Evolutionary conservation across 441 rosid species (phyloP), one percentile per base, ranked within the genome.

Genomic region (Flueggea neowawraea): DNA sequence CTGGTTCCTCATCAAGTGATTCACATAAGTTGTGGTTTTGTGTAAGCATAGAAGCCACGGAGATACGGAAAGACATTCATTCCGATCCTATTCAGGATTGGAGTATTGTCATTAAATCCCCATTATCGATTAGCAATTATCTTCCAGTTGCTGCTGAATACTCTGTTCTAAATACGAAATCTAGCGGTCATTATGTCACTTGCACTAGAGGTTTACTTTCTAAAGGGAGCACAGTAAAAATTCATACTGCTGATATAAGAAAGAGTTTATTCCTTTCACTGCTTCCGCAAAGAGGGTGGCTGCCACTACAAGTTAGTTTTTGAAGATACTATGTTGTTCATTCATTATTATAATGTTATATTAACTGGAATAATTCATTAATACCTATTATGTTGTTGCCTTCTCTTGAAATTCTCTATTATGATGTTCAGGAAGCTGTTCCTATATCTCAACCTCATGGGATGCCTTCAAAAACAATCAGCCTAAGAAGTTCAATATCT

Each of bases 261-360:
- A 90, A 74, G 51, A 92, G 88, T 41, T 71, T 95, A 63, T 90
- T 78, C 78, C 77, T 95, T 54, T 81, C 97, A 50, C 75, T 95
- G 63, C 82, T 88, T 69, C 99, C 98, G 32, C 98, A 84, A 69
- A 78, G 85, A 68, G 96, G 95, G 69, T 95, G 99, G 99, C 75
- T 83, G 44, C 97, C 98, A 55, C 64, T 83, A 73, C 81, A 80
- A 65, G 99, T 92, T 75, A 80, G 80, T 73, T 77, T 22, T 50
- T 50, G 62, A 56, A 64, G 60, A 57, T 53, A 68, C 67, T 14
- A 57, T 49, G 47, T 61, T 54, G 54, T 60, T 65, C 55, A 58
- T 61, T 52, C 70, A 60, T 55, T 16, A 9, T 5, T 36, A 36
- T 16, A 17, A 33, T 16, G 52, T 10, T 55, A 31, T 28, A 16